Conservation (phyloP, 164 flowering plant species). For the Cinnamomum micranthum region DNA sequence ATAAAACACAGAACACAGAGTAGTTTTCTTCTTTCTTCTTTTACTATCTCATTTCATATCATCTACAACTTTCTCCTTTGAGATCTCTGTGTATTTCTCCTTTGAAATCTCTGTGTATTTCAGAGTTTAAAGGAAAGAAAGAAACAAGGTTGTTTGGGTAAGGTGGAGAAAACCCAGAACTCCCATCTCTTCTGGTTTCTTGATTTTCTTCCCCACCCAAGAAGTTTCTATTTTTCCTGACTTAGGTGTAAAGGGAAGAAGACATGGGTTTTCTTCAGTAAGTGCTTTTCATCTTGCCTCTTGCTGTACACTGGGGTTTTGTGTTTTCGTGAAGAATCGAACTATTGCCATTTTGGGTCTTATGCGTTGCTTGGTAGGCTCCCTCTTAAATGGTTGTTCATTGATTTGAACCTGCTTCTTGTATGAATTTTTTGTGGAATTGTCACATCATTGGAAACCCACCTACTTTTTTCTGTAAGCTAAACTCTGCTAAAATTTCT, state of each 20-base stretch:
- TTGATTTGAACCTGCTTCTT: neutral
- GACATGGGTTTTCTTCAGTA: too few relatives aligned
- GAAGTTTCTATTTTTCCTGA: too few relatives aligned
- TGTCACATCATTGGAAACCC: neutral
- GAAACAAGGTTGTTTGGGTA: too few relatives aligned
- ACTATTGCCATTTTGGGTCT: neutral
- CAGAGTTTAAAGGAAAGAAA: neutral
- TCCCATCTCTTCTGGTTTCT: too few relatives aligned
- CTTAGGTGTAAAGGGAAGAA: too few relatives aligned
- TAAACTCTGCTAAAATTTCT: neutral
- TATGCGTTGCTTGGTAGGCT: neutral
- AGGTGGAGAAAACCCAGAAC: neutral
- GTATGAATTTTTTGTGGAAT: neutral
- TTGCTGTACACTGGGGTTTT: neutral
- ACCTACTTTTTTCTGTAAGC: neutral
- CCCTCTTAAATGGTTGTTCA: neutral
- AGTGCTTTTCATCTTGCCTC: too few relatives aligned
- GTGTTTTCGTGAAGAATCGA: neutral
- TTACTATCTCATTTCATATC: neutral
- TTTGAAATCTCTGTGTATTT: neutral
- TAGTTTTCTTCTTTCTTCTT: neutral
- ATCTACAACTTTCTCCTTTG: neutral
- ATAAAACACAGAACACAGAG: too few relatives aligned
- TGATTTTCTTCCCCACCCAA: too few relatives aligned
- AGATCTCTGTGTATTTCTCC: neutral